A percentile compares a stretch with the other conserved stretches of the same genome.
Evolutionary conservation across 164 flowering plant genomes (phyloP).

Genomic region (Euptelea pleiosperma): DNA sequence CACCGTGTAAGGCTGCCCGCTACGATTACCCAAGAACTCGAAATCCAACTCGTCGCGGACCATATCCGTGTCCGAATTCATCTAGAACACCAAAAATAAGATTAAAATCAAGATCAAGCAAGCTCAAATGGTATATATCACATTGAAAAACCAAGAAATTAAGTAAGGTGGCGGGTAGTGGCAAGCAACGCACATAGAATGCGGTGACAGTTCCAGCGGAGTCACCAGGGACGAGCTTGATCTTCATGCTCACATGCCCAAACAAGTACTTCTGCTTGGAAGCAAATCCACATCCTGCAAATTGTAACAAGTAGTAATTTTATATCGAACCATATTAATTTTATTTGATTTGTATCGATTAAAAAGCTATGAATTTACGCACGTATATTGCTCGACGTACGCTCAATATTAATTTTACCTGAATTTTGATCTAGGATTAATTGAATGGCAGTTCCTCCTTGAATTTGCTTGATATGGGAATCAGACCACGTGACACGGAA

Average conservation of each 20-base stretch:
- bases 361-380: neutral
- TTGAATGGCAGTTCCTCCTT: constrained; percentile 42
- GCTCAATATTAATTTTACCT: constrained; percentile 18
- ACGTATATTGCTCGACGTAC: neutral
- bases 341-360: no score
- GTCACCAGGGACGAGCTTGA: constrained; percentile 66
- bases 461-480: constrained; percentile 36
- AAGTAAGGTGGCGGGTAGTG: neutral
- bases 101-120: neutral
- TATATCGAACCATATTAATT: neutral
- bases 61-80: constrained; percentile 47
- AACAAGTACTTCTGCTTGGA: constrained; percentile 50
- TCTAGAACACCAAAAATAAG: constrained; percentile 21
- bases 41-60: constrained; percentile 58
- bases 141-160: neutral
- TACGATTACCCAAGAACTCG: constrained; percentile 61
- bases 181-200: constrained; percentile 52
- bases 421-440: constrained; percentile 44
- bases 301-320: neutral
- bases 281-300: constrained; percentile 58
- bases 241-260: constrained; percentile 61
- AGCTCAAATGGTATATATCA: neutral
- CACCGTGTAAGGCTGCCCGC: constrained; percentile 58
- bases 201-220: constrained; percentile 75
- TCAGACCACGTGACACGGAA: constrained; percentile 46